A percentile compares a stretch with the other conserved stretches of the same genome.
These are phyloP conservation scores for Yarrowia yakushimensis DNA, from an alignment of 805 yeast genomes.

Conservation along the genomic window DNA sequence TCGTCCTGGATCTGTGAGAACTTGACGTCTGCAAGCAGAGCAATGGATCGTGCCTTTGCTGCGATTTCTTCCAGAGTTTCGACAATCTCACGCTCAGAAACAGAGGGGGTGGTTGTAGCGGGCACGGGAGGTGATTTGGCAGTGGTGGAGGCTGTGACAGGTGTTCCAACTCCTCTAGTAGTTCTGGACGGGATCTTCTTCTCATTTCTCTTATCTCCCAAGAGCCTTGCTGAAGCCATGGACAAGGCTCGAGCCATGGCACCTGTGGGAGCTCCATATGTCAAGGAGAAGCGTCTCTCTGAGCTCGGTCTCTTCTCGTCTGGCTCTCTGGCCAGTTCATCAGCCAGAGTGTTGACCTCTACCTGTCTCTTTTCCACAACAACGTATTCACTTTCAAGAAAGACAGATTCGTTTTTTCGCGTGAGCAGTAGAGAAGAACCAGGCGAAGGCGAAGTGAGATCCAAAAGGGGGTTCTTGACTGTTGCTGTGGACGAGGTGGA, in stretches of 20 bases:
- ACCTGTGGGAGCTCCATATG: constrained; percentile 61
- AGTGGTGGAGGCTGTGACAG: background rate
- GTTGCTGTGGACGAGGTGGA: no score
- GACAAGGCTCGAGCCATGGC: constrained; percentile 86
- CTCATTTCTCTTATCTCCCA: constrained; percentile 50
- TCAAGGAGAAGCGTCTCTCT: constrained; percentile 36
- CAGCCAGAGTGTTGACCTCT: constrained; percentile 93
- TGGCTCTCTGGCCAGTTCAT: constrained; percentile 61
- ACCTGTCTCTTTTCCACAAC: constrained; percentile 93
- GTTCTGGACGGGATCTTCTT: no score
- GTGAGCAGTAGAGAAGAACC: background rate
- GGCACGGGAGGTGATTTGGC: background rate
- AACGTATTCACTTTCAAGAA: constrained; percentile 79
- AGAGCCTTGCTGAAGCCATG: constrained; percentile 80
- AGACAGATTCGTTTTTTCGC: constrained; percentile 3
- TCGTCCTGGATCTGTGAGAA: constrained; percentile 61
- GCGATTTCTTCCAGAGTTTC: constrained; percentile 62
- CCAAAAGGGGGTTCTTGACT: constrained; percentile 4
- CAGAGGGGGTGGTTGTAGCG: background rate
- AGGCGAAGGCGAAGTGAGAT: constrained; percentile 10
- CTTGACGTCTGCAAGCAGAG: constrained; percentile 86
- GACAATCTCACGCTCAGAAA: background rate
- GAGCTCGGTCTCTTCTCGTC: background rate
- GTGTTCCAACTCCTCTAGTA: no score
- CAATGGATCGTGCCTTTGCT: constrained; percentile 86